phyloP scores from a whole-genome alignment of 1,284 basidiomycete genomes.

The Cutaneotrichosporon sp. region DNA sequence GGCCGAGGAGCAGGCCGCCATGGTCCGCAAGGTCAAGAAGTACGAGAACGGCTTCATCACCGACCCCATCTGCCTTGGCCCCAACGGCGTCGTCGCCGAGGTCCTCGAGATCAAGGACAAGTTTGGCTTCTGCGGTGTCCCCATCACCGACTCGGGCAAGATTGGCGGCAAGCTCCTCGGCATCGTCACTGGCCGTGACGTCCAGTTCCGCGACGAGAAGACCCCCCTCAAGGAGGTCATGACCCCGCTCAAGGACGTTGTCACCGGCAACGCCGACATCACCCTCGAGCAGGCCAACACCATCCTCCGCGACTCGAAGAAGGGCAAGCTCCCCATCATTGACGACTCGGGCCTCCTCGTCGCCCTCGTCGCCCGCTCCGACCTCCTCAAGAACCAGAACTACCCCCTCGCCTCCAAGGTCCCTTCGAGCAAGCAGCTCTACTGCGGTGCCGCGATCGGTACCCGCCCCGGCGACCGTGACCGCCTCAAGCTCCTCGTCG shows the following conservation, averaged over 20 bases:
- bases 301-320: constrained; percentile 94
- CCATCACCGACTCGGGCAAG: constrained; percentile 89
- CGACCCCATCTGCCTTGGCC: constrained; percentile 85
- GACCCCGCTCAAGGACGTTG: constrained; percentile 69
- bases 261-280: constrained; percentile 80
- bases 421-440: constrained; percentile 90
- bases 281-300: constrained; percentile 91
- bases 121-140: constrained; percentile 95
- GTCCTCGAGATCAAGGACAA: constrained; percentile 91
- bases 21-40: constrained; percentile 97
- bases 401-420: constrained; percentile 94
- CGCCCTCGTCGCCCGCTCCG: constrained; percentile 90
- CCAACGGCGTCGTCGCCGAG: constrained; percentile 77
- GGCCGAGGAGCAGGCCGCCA: constrained; percentile 83
- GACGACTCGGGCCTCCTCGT: constrained; percentile 73
- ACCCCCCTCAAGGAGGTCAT: constrained; percentile 82
- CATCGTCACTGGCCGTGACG: constrained; percentile 94
- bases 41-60: constrained; percentile 99
- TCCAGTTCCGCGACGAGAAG: constrained; percentile 81
- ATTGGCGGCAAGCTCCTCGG: constrained; percentile 90
- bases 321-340: constrained; percentile 94
- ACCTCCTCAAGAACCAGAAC: constrained; percentile 96
- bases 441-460: constrained; percentile 95
- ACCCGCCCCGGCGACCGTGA: constrained; percentile 88
- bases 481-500: constrained; percentile 80